Evolutionary conservation across 208 protist genomes (phyloP).

Genomic region (Wallacemonas sp.): DNA sequence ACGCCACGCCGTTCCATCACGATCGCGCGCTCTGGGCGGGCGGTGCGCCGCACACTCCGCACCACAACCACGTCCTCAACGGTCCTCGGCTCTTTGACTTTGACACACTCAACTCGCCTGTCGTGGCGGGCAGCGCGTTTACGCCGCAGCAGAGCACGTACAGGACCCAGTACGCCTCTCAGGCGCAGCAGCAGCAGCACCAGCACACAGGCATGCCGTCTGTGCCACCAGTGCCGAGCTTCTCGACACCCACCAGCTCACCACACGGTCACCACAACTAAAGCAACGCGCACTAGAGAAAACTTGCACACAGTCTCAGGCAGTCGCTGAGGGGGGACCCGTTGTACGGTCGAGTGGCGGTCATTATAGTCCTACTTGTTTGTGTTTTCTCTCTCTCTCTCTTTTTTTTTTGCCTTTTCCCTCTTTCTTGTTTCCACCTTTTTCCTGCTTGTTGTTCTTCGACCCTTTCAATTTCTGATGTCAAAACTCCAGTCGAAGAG

Average conservation of each 20-base stretch:
- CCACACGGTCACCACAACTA: too few relatives aligned
- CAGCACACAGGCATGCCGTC: neutral
- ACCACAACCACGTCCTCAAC: constrained; percentile 13
- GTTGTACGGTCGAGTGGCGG: neutral
- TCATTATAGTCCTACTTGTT: constrained; percentile 5
- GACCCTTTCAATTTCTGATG: too few relatives aligned
- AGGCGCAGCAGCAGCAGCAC: neutral
- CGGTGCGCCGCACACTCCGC: constrained; percentile 13
- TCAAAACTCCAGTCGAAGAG: too few relatives aligned
- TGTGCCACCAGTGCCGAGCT: constrained; percentile 10
- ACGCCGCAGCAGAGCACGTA: constrained; percentile 5
- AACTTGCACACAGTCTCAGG: neutral
- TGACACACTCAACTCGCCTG: constrained; percentile 1
- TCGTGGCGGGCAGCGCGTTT: neutral
- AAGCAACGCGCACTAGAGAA: too few relatives aligned
- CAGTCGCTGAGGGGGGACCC: neutral
- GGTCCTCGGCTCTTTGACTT: constrained; percentile 4
- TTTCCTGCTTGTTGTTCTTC: too few relatives aligned
- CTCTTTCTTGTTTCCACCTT: neutral
- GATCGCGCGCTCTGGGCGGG: neutral
- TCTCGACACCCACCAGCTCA: constrained; percentile 9
- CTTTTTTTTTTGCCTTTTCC: neutral
- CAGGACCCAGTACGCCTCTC: neutral
- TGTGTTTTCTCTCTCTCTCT: too few relatives aligned
- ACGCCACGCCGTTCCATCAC: constrained; percentile 16